Base-by-base conservation (phyloP, 495 filamentous ascomycete genomes). In the Aspergillus campestris region DNA sequence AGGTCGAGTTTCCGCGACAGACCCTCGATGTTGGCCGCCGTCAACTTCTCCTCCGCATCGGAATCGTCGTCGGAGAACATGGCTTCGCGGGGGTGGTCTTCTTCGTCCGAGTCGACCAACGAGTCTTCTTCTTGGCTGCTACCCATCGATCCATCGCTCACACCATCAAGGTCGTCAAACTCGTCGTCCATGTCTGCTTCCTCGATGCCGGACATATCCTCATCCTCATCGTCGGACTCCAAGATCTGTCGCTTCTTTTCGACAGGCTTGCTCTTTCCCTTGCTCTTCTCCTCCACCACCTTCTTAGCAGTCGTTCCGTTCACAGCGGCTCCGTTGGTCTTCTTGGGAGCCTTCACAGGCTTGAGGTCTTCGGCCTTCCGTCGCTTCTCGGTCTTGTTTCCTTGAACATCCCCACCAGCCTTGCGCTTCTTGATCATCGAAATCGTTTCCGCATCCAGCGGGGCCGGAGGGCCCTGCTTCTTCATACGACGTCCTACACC, bases 11-110 rank as follows among this genome's bases (percentile, higher is more conserved):
- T 87, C 46, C 77, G 74, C 32, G 92, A 89, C 38, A 98, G 69
- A 33, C 92, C 92, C 53, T 81, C 91, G 45, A 98, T 98, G 56
- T 98, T 98, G 37, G 92, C 94, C 0, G 92, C 94, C 3, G 89
- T 98, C 44, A 98, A 72, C 58, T 80, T 84, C 68, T 96, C 89
- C 62, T 95, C 89, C 3, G 82, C 84, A 53, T 94, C 89, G 1
- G 83, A 86, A 33, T 95, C 90, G 56, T 98, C 92, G 45, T 96
- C 91, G 0, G 92, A 97, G 71, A 95, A 98, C 68, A 92, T 83
- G 32, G 81, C 77, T 57, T 71, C 65, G 42, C 69, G 62, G 15
- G 66, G 59, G 50, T 66, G 65, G 39, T 74, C 65, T 42, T 85
- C 82, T 35, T 83, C 80, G 34, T 80, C 83, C 9, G 87, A 92